Percentiles rank a stretch among this genome's conserved stretches.
phyloP scores from a whole-genome alignment of 306 rosid genomes.

The Cucurbita pepo region DNA sequence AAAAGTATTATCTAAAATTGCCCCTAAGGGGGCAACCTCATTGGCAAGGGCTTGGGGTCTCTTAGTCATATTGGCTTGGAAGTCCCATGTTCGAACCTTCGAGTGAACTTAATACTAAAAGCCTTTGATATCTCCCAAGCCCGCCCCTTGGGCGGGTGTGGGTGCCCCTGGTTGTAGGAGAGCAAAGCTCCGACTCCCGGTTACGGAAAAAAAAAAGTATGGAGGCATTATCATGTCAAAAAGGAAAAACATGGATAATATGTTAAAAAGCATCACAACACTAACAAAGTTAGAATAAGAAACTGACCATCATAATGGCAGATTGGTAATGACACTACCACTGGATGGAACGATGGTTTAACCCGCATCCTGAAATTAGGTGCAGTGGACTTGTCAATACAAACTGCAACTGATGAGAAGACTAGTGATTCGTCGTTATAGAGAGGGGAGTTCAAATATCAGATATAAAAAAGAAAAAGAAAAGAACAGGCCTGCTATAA shows the following conservation, averaged over 20 bases:
- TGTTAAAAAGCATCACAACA: neutral
- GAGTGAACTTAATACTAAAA: too few relatives aligned
- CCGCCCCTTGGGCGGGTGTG: too few relatives aligned
- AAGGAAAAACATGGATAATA: neutral
- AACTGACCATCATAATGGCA: slow-evolving; percentile 79
- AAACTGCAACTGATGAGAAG: neutral
- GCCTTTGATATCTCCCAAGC: too few relatives aligned
- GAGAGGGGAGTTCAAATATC: neutral
- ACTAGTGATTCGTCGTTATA: neutral
- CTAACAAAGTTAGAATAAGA: neutral
- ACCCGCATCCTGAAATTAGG: slow-evolving; percentile 64
- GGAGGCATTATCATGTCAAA: too few relatives aligned
- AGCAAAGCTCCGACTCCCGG: too few relatives aligned
- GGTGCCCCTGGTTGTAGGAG: too few relatives aligned
- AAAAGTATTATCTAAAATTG: neutral
- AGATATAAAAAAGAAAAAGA: neutral
- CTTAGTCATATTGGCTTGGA: too few relatives aligned
- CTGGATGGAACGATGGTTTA: slow-evolving; percentile 45
- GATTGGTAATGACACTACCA: slow-evolving; percentile 62
- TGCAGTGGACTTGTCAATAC: slow-evolving; percentile 4
- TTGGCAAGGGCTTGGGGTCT: too few relatives aligned
- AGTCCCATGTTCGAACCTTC: too few relatives aligned
- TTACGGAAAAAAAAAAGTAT: too few relatives aligned
- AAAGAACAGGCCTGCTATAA: slow-evolving; percentile 44
- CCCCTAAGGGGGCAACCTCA: too few relatives aligned